Evolutionary conservation across 1,284 basidiomycete species (phyloP), one percentile per base, ranked within the genome.

Genomic region (Acaromyces ingoldii): DNA sequence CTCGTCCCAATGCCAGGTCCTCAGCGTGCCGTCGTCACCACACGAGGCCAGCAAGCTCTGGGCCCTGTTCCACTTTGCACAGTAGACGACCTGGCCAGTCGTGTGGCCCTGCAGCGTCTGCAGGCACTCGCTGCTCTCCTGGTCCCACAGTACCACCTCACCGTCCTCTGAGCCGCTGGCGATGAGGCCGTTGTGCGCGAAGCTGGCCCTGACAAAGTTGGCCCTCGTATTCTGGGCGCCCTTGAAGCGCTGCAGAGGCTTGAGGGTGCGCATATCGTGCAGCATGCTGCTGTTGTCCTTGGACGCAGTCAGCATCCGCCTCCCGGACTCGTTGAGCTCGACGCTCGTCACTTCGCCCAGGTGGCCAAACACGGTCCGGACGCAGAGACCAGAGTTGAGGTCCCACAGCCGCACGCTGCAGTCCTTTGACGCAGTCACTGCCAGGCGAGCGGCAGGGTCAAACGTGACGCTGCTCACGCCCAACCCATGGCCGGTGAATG

Each of bases 171-270:
- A 77, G 0, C 79, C 79, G 25, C 76, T 72, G 2, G 79, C 70
- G 26, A 80, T 63, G 43, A 79, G 65, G 10, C 71, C 72, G 11
- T 76, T 70, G 33, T 75, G 70, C 0, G 76, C 77, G 55, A 80
- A 80, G 15, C 69, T 62, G 25, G 74, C 74, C 6, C 79, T 72
- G 41, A 80, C 77, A 34, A 80, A 76, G 68, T 80, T 80, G 58
- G 79, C 78, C 21, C 77, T 77, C 9, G 79, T 79, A 58, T 80
- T 80, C 58, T 79, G 79, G 53, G 79, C 77, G 0, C 78, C 78
- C 24, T 77, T 79, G 65, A 80, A 80, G 2, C 79, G 63, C 47
- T 77, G 76, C 3, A 80, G 57, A 24, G 76, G 77, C 1, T 58
- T 49, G 3, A 75, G 57, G 57, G 66, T 66, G 30, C 62, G 42